These are phyloP conservation scores for Monosporozyma aerobia DNA, from an alignment of 805 yeast genomes.

Conservation along the genomic window DNA sequence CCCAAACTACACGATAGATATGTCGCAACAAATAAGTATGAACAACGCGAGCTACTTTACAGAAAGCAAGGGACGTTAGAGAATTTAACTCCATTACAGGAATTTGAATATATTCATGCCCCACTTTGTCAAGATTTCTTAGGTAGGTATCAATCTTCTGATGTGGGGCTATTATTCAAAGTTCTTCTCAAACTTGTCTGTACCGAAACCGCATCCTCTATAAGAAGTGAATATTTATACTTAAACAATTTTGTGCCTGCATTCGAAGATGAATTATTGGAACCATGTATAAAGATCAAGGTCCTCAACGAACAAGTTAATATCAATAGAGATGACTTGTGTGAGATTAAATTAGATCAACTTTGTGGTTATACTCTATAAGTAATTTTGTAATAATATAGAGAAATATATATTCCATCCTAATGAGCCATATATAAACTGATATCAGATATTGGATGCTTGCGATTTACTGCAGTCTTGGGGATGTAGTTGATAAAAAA, in stretches of 20 bases:
- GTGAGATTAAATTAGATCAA: background rate
- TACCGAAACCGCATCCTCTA: constrained; percentile 4
- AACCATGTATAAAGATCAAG: constrained; percentile 4
- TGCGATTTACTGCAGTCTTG: too few species aligned
- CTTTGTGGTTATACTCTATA: background rate
- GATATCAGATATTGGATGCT: too few species aligned
- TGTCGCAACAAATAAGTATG: background rate
- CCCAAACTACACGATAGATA: constrained; percentile 2
- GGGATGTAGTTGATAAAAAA: too few species aligned
- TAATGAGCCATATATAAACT: too few species aligned
- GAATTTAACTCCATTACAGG: constrained; percentile 6
- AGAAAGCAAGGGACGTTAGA: background rate
- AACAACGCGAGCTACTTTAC: background rate
- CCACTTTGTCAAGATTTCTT: constrained; percentile 7
- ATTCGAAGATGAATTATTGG: constrained; percentile 1
- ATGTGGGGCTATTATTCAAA: constrained; percentile 2
- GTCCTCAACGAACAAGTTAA: constrained; percentile 6
- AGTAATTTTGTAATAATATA: background rate
- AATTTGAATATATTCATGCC: constrained; percentile 7
- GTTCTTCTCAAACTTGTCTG: constrained; percentile 3
- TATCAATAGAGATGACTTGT: constrained; percentile 3
- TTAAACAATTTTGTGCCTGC: constrained; percentile 1
- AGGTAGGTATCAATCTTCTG: constrained; percentile 1
- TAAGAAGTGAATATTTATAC: constrained; percentile 5
- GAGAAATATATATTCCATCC: background rate